A percentile compares a stretch with the other conserved stretches of the same genome.
phyloP scores from a whole-genome alignment of 1,139 yeast species.

The Nakaseomyces glabratus region DNA sequence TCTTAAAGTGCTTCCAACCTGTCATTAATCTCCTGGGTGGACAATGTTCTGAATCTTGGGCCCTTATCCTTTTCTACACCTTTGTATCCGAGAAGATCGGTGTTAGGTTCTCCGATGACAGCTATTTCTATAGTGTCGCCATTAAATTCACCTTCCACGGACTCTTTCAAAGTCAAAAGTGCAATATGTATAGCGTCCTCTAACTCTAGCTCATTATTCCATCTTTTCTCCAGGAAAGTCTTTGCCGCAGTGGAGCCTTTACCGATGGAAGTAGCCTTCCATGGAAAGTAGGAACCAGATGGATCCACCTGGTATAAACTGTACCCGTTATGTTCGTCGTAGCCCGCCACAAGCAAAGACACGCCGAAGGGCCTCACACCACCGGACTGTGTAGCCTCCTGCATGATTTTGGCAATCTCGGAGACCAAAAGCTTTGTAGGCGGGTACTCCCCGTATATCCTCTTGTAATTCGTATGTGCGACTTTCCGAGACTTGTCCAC shows the following conservation, averaged over 20 bases:
- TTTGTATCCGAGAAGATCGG: constrained; percentile 69
- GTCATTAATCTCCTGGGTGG: constrained; percentile 90
- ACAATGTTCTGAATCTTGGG: constrained; percentile 77
- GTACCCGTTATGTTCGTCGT: constrained; percentile 73
- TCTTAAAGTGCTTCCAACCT: constrained; percentile 74
- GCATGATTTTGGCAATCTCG: constrained; percentile 93
- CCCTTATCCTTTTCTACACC: constrained; percentile 74
- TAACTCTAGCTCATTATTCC: constrained; percentile 93
- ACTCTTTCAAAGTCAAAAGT: constrained; percentile 83
- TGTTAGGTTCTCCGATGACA: constrained; percentile 76
- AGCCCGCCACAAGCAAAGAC: constrained; percentile 86
- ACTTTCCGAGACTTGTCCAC: constrained; percentile 89
- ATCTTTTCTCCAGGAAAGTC: constrained; percentile 93
- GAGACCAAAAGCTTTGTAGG: constrained; percentile 92
- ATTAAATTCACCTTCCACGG: constrained; percentile 95
- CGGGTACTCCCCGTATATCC: constrained; percentile 92
- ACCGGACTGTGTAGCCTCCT: constrained; percentile 96
- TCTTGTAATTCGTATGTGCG: constrained; percentile 86
- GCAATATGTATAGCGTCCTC: constrained; percentile 99
- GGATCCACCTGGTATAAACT: constrained; percentile 97
- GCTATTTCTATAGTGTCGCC: constrained; percentile 95
- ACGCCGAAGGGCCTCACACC: constrained; percentile 61
- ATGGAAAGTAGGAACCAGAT: constrained; percentile 96
- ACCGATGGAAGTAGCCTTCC: constrained; percentile 99
- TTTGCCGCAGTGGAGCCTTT: constrained; percentile 91